These are phyloP conservation scores for Phytophthora syringae DNA, from an alignment of 352 stramenopile genomes.

Conservation along the genomic window DNA sequence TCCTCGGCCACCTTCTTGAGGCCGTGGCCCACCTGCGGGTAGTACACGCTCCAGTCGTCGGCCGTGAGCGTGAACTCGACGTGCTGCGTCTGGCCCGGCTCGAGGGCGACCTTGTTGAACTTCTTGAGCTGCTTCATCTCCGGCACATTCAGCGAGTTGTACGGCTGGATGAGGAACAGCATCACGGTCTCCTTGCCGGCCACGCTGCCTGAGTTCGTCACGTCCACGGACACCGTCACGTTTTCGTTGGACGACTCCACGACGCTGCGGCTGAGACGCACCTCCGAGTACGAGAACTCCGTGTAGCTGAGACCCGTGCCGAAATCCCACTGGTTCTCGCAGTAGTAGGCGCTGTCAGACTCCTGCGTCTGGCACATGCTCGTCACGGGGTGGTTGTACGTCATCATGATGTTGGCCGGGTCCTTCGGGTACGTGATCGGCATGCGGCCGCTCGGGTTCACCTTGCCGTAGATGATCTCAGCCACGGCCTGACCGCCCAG, in stretches of 20 bases:
- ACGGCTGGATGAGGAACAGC: slow-evolving; percentile 32
- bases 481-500: too few species aligned
- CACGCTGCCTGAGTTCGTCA: slow-evolving; percentile 51
- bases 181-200: slow-evolving; percentile 29
- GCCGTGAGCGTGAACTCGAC: slow-evolving; percentile 48
- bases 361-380: slow-evolving; percentile 56
- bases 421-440: too few species aligned
- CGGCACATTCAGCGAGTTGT: slow-evolving; percentile 23
- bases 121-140: slow-evolving; percentile 40
- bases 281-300: slow-evolving; percentile 59
- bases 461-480: too few species aligned
- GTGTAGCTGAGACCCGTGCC: slow-evolving; percentile 79
- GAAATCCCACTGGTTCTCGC: slow-evolving; percentile 76
- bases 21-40: slow-evolving; percentile 62
- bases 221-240: slow-evolving; percentile 44
- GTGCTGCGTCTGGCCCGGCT: slow-evolving; percentile 34
- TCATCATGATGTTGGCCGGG: slow-evolving; percentile 52
- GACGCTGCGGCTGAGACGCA: slow-evolving; percentile 42
- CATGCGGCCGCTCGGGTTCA: too few species aligned
- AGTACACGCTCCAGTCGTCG: too few species aligned
- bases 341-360: slow-evolving; percentile 36
- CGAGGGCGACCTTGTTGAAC: slow-evolving; percentile 55
- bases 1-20: slow-evolving; percentile 55
- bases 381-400: slow-evolving; percentile 70
- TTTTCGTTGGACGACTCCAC: slow-evolving; percentile 10